Evolutionary conservation across 306 rosid species (phyloP), one percentile per base, ranked within the genome.

Genomic region (Lathyrus tuberosus): DNA sequence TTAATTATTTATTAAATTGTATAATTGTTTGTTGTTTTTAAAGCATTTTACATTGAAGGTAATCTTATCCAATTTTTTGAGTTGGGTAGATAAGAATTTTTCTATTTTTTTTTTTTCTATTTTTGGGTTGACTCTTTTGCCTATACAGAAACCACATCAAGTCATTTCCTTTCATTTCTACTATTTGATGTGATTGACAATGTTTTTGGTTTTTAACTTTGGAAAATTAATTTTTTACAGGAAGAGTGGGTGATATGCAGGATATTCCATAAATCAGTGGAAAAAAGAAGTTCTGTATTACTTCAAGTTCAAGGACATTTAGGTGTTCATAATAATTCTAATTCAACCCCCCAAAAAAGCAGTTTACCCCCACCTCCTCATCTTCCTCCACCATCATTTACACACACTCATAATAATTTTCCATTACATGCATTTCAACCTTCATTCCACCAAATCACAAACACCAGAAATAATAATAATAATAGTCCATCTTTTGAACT

Each of bases 201-300:
- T 35, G 40, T 35, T 35, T 35, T 6, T 6, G 4, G 11, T 28
- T 4, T 28, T 11, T 56, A 56, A 56, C 38, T 11, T 26, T 13
- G 22, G 22, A 20, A 20, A 20, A 20, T 20, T 20, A 22, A 52
- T 10, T 5, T 20, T 37, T 61, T 16, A 10, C 86, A 90, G 96
- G 95, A 90, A 72, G 96, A 90, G 73, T 88, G 96, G 96, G 95
- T 90, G 74, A 88, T 88, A 65, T 90, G 96, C 77, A 86, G 96
- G 75, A 88, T 86, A 71, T 76, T 86, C 83, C 84, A 90, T 75
- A 90, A 83, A 82, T 52, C 54, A 5, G 88, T 76, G 62, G 95
- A 84, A 70, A 86, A 84, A 77, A 86, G 64, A 56, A 71, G 35
- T 60, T 59, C 78, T n/a, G 5, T 72, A 9, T 5, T 70, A 9